A percentile compares a stretch with the other conserved stretches of the same genome.
These are phyloP conservation scores for Coemansia sp. DNA, from an alignment of 192 early-diverging fungal species.

Conservation along the genomic window DNA sequence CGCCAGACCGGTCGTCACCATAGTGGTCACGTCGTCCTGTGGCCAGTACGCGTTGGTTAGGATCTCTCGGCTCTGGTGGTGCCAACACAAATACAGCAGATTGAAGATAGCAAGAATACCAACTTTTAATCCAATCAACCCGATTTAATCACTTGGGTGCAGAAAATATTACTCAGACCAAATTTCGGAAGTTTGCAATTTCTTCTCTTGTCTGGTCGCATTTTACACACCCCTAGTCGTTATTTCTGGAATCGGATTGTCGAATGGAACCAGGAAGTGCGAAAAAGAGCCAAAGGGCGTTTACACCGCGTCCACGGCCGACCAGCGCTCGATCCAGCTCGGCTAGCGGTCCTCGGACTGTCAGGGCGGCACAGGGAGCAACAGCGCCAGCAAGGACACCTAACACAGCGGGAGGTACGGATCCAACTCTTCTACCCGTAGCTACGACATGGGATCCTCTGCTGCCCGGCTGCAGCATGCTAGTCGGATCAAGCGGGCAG, in stretches of 20 bases:
- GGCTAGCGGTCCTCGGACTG: background rate
- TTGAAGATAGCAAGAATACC: too few relatives aligned
- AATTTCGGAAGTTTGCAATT: too few relatives aligned
- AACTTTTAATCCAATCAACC: background rate
- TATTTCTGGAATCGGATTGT: background rate
- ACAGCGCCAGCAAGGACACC: slow-evolving; percentile 1
- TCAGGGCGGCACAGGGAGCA: background rate
- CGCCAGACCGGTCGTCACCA: background rate
- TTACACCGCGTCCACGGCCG: slow-evolving; percentile 17
- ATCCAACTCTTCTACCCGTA: background rate
- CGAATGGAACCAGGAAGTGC: background rate
- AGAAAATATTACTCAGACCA: background rate
- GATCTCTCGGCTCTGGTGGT: background rate
- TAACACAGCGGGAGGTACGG: background rate
- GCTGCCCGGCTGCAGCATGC: background rate
- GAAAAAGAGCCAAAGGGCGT: slow-evolving; percentile 12
- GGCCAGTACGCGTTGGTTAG: background rate
- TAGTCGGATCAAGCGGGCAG: background rate
- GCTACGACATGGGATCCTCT: slow-evolving; percentile 22
- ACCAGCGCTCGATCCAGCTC: slow-evolving; percentile 4
- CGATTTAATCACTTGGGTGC: background rate
- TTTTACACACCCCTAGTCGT: background rate
- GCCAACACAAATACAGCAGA: too few relatives aligned
- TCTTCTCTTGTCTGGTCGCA: background rate
- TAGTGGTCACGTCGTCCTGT: background rate